Conservation (phyloP, 805 yeast species). For the Yamadazyma takamatsuzukensis region DNA sequence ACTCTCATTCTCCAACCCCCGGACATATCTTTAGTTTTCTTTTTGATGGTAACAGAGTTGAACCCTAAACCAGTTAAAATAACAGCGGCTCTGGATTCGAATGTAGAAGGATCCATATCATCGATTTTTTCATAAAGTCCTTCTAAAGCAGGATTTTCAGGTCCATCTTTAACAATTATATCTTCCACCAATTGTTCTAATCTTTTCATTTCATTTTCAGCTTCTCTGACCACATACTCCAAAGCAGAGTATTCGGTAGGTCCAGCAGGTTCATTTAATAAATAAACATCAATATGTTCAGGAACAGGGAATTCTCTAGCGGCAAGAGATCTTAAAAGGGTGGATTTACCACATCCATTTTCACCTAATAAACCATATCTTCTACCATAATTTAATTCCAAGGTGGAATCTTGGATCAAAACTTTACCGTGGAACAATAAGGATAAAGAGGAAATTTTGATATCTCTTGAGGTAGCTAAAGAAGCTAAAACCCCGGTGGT, state of each 20-base stretch:
- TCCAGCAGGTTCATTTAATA: constrained; percentile 96
- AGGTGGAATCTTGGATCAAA: constrained; percentile 81
- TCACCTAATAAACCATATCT: constrained; percentile 97
- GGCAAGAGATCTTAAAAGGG: constrained; percentile 88
- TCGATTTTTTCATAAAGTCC: constrained; percentile 93
- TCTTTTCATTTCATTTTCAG: constrained; percentile 86
- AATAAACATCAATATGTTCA: constrained; percentile 82
- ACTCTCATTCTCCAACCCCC: constrained; percentile 99
- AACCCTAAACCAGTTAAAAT: constrained; percentile 97
- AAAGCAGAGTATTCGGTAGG: constrained; percentile 89
- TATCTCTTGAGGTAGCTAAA: constrained; percentile 85
- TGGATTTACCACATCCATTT: constrained; percentile 98
- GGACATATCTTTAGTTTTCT: constrained; percentile 97
- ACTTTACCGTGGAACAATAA: constrained; percentile 97
- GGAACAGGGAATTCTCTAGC: constrained; percentile 97
- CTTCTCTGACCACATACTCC: constrained; percentile 96
- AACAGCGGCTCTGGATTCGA: constrained; percentile 93
- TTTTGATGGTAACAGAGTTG: constrained; percentile 78
- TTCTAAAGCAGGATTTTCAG: constrained; percentile 83
- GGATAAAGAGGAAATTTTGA: constrained; percentile 86
- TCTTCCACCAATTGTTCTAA: constrained; percentile 90
- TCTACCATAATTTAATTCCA: constrained; percentile 96
- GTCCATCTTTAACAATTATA: constrained; percentile 85
- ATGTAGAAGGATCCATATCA: constrained; percentile 91
- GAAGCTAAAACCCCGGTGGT: constrained; percentile 96